Evolutionary conservation across 2,329 filamentous ascomycete genomes (phyloP), one percentile per base, ranked within the genome.

Genomic region (Tolypocladium nubicola): DNA sequence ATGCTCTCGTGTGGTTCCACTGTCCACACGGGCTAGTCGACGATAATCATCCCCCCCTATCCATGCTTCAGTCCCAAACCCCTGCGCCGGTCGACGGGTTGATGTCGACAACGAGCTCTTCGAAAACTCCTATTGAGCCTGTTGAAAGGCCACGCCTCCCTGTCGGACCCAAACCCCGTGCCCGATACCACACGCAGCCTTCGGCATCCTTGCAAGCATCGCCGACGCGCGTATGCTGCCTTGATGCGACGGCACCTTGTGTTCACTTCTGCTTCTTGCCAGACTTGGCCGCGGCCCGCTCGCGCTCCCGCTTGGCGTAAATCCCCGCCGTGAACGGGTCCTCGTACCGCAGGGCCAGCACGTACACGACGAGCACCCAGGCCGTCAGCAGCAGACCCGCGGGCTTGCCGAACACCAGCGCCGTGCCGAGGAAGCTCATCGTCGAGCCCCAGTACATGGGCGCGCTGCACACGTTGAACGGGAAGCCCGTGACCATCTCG

Each of bases 371-470:
- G 64, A 88, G 82, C 16, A 97, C 92, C 75, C 89, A 80, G 19
- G 72, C 77, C 0, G 90, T 91, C 65, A 97, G 71, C 54, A 93
- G 67, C 41, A 97, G 64, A 1, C 94, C 94, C 1, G 93, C 94
- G 0, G 91, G 91, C 75, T 91, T 94, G 57, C 89, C 91, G 67
- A 86, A 90, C 70, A 90, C 84, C 58, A 99, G 75, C 6, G 93
- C 90, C 2, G 88, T 89, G 30, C 90, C 94, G 58, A 97, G 75
- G 75, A 99, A 99, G 75, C 88, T 93, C 81, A 96, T 80, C 30
- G 93, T 94, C 61, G 87, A 90, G 58, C 94, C 94, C 76, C 91
- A 89, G 79, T 99, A 99, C 94, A 99, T 99, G 61, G 94, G 94
- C 55, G 90, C 88, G 63, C 85, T 83, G 56, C 87, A 92, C 60